phyloP scores from a whole-genome alignment of 208 protist genomes.

The Trypanosoma platydactyli region DNA sequence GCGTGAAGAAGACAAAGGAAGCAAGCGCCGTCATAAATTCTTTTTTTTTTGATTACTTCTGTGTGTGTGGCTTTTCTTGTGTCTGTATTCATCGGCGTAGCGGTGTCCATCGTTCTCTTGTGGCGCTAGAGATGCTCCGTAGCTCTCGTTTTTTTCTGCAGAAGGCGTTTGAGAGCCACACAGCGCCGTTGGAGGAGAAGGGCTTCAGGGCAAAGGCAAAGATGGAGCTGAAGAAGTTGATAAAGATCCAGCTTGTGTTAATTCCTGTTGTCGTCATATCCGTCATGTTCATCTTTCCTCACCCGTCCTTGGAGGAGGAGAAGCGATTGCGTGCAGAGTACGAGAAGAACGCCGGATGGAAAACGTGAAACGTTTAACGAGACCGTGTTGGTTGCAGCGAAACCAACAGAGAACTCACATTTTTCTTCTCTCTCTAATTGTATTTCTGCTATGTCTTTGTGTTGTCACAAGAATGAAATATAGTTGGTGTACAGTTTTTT shows the following conservation, averaged over 20 bases:
- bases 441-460: not conserved
- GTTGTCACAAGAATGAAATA: not conserved
- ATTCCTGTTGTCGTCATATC: constrained; percentile 59
- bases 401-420: not conserved
- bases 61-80: not conserved
- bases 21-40: not conserved
- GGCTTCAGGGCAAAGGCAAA: constrained; percentile 66
- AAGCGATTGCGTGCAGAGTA: constrained; percentile 72
- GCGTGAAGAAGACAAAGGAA: not conserved
- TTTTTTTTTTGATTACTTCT: constrained; percentile 29
- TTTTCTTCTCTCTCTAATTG: not conserved
- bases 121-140: constrained; percentile 38
- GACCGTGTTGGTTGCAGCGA: not conserved
- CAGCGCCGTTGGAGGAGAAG: constrained; percentile 37
- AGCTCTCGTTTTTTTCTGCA: constrained; percentile 47
- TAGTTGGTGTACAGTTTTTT: not conserved
- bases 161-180: constrained; percentile 54
- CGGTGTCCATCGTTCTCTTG: not conserved
- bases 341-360: constrained; percentile 83
- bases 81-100: not conserved
- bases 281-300: constrained; percentile 71
- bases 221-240: constrained; percentile 72
- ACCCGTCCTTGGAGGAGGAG: constrained; percentile 64
- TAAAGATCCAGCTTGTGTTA: constrained; percentile 79
- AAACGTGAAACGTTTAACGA: constrained; percentile 52